Evolutionary conservation across 169 alveolate genomes (phyloP).

Genomic region (Cryptosporidium xiaoi): DNA sequence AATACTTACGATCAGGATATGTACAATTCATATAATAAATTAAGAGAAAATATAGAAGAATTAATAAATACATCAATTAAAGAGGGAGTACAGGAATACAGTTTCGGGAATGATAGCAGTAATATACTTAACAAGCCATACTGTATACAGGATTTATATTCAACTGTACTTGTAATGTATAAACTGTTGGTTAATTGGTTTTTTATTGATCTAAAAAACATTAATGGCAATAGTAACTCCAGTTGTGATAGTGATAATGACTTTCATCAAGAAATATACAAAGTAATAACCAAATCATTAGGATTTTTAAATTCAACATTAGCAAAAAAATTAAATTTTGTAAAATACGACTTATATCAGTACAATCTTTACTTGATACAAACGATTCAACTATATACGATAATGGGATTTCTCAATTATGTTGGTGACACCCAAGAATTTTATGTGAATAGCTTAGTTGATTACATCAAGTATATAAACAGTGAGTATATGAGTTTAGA

Average conservation of each 20-base stretch:
- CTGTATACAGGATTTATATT: conserved; percentile 31
- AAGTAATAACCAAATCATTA: conserved; percentile 6
- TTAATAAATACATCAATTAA: not conserved
- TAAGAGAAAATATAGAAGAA: conserved; percentile 18
- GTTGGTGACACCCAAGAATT: not conserved
- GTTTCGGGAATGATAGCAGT: not conserved
- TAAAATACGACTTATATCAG: conserved; percentile 23
- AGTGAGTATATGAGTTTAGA: not conserved
- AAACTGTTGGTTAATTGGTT: conserved; percentile 31
- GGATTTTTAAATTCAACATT: not conserved
- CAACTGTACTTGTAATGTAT: conserved; percentile 10
- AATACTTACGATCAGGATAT: conserved; percentile 43
- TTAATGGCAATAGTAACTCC: not conserved
- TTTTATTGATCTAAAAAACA: conserved; percentile 1
- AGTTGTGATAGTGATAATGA: not conserved
- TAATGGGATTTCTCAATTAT: conserved; percentile 3
- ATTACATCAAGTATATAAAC: not conserved
- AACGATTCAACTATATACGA: not conserved
- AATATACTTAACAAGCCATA: not conserved
- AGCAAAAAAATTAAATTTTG: conserved; percentile 9
- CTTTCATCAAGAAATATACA: conserved; percentile 34
- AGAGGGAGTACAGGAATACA: not conserved
- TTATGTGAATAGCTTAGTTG: not conserved
- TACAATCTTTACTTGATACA: conserved; percentile 20
- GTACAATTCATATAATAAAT: conserved; percentile 28